Evolutionary conservation across 345 rosid genomes (phyloP), one percentile per base, ranked within the genome.

Genomic region (Geranium brycei): DNA sequence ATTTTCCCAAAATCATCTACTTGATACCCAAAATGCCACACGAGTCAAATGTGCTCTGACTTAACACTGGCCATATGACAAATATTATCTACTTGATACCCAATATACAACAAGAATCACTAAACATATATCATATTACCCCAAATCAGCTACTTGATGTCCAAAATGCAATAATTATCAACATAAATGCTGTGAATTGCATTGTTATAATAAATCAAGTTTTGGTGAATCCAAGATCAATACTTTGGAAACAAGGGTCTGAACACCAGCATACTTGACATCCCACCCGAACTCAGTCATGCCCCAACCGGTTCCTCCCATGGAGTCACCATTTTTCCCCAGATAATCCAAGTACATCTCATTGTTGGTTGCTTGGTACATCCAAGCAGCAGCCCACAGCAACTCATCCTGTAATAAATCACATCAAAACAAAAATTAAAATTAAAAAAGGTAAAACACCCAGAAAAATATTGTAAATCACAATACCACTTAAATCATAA

Each of bases 321-420:
- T 17, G 30, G 78, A 62, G 31, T 76, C 76, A 10, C 73, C 79
- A 51, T 69, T 71, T 17, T 57, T 63, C 13, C 61, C 76, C 4
- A 77, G 66, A 58, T 79, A 79, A 5, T 58, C 60, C 62, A 73
- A 51, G 72, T 76, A 73, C 47, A 58, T 60, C 32, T 51, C 41
- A 56, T 63, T 62, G 67, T 73, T 53, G 0, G 72, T 70, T 10
- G 79, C 74, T 31, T 51, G 70, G 66, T 62, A 66, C 30, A 76
- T 15, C 82, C 80, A 73, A 3, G 78, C 82, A 4, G 78, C 79
- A 17, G 78, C 78, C 80, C 80, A 79, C 41, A 69, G 41, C 60
- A 76, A 18, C 55, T 78, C 82, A 59, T 78, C 82, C 82, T 78
- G 66, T 31, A 32, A 35, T 35, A 4, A 35, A 35, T 35, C 28